phyloP scores from a whole-genome alignment of 208 protist genomes.

The Naegleria fowleri region DNA sequence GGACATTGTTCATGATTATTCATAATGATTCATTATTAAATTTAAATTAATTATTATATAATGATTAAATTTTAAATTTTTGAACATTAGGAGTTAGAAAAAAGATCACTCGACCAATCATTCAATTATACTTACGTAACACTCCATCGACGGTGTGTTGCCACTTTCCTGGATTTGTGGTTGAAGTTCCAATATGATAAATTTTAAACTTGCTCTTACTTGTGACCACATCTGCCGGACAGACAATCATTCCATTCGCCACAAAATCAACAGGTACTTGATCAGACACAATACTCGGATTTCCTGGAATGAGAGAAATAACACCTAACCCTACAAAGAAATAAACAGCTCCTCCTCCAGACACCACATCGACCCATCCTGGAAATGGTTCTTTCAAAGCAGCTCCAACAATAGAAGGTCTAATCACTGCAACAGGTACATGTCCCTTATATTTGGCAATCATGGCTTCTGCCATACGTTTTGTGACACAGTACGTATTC shows the following conservation, averaged over 20 bases:
- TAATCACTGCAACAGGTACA: constrained; percentile 63
- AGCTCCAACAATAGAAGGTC: constrained; percentile 71
- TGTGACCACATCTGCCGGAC: constrained; percentile 40
- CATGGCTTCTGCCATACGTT: constrained; percentile 68
- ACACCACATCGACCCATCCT: constrained; percentile 71
- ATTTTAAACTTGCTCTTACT: not conserved
- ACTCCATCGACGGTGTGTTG: not conserved
- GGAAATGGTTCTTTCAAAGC: constrained; percentile 63
- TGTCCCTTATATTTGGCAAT: constrained; percentile 50
- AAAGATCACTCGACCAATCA: too few relatives aligned
- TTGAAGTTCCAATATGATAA: not conserved
- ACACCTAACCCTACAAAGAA: constrained; percentile 62
- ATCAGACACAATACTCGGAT: constrained; percentile 53
- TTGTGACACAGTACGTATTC: constrained; percentile 81
- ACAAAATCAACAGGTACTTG: constrained; percentile 75
- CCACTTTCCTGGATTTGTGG: not conserved
- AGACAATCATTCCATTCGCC: constrained; percentile 56
- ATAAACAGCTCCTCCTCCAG: constrained; percentile 63
- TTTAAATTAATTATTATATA: too few relatives aligned
- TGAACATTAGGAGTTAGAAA: too few relatives aligned
- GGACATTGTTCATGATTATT: too few relatives aligned
- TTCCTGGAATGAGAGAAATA: constrained; percentile 52
- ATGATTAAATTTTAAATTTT: too few relatives aligned
- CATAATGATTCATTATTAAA: too few relatives aligned
- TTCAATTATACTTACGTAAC: not conserved